phyloP scores from a whole-genome alignment of 2,329 filamentous ascomycete species.

The Fusarium concolor region DNA sequence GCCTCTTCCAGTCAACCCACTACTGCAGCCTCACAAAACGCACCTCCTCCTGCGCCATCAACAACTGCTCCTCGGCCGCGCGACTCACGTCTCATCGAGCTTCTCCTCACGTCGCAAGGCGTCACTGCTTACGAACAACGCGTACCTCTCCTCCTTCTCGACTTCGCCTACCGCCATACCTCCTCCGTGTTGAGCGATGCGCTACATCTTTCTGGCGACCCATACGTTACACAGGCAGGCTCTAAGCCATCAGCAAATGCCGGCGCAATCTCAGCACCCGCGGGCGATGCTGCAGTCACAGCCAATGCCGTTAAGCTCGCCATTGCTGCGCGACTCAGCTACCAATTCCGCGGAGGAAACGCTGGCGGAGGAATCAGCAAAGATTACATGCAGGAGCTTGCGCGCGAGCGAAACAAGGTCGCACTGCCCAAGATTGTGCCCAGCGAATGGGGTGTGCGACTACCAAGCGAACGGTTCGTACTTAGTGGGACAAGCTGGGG shows the following conservation, averaged over 20 bases:
- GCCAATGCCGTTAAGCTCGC: conserved; percentile 78
- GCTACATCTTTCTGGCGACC: conserved; percentile 75
- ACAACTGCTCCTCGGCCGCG: conserved; percentile 71
- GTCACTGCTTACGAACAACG: conserved; percentile 84
- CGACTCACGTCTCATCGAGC: conserved; percentile 82
- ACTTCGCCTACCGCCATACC: conserved; percentile 88
- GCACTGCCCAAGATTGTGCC: conserved; percentile 71
- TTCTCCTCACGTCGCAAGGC: conserved; percentile 81
- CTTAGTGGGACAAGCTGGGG: conserved; percentile 75
- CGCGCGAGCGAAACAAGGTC: conserved; percentile 75
- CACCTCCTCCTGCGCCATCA: conserved; percentile 49
- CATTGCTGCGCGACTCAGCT: conserved; percentile 74
- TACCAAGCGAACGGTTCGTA: conserved; percentile 76
- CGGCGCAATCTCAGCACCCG: conserved; percentile 61
- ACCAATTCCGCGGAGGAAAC: conserved; percentile 72
- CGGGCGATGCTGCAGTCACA: conserved; percentile 68
- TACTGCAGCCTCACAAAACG: conserved; percentile 39
- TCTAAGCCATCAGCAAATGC: conserved; percentile 61
- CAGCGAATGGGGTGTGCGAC: conserved; percentile 74
- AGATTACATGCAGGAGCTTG: conserved; percentile 82
- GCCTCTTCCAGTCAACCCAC: conserved; percentile 45
- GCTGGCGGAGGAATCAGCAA: conserved; percentile 70
- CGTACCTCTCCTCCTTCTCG: conserved; percentile 83
- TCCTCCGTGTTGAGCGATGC: conserved; percentile 77
- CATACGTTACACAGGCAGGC: conserved; percentile 71